Evolutionary conservation across 139 green algal species (phyloP), one percentile per base, ranked within the genome.

Genomic region (Chlorella sp.): DNA sequence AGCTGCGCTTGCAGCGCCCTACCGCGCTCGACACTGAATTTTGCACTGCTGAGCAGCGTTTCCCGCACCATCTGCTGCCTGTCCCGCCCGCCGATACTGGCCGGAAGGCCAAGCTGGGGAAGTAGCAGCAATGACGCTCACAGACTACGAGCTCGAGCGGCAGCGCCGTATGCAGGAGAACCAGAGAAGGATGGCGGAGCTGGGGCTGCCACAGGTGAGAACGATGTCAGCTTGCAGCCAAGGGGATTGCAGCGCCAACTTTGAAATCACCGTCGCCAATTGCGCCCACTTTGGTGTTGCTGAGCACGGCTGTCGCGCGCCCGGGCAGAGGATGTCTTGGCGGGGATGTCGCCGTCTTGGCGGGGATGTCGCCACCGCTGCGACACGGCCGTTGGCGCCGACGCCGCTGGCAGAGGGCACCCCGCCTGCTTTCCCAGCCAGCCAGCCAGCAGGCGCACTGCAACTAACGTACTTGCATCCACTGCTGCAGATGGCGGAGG

Each of bases 111-210:
- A 32, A 24, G 32, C 34, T 75, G 81, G 32, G 15, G 32, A 75
- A 42, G 75, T 22, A 81, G 75, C 30, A 81, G 34, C 77, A 14
- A 86, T 86, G 82, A 75, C 82, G n/a, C 82, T 88, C 64, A 88
- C 64, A 21, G 83, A 88, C 36, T 88, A 88, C 40, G 83, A 88
- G n/a, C 4, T 89, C 71, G 85, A 82, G 85, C 85, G 85, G 28
- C 53, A 90, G 85, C 69, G 79, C 22, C 75, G 90, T 0, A 88
- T 92, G 26, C 66, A 90, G 66, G 86, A 91, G 64, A 92, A 92
- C 61, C 82, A 61, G 57, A 32, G 39, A 22, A 66, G 68, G n/a
- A 60, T 92, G 90, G 78, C 48, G n/a, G 28, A 91, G 79, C 53
- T 92, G 39, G 86, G 86, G 18, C 28, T 92, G 71, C 69, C 57